Evolutionary conservation across 2,329 filamentous ascomycete genomes (phyloP).

Genomic region (Talaromyces marneffei): DNA sequence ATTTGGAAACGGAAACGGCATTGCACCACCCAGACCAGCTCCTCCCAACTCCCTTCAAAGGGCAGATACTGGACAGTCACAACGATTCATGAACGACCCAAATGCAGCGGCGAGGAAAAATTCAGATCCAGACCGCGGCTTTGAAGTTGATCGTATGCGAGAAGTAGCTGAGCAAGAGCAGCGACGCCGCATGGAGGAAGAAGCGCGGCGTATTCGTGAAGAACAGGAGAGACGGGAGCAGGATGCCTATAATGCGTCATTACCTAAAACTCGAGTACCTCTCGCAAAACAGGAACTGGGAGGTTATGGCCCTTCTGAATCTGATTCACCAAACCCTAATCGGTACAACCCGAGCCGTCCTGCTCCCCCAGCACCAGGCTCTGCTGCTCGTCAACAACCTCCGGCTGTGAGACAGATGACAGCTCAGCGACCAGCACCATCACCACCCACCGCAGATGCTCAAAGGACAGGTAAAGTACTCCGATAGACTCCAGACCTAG

Average conservation of each 20-base stretch:
- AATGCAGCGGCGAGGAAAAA: constrained; percentile 41
- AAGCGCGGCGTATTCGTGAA: constrained; percentile 44
- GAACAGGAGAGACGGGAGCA: constrained; percentile 68
- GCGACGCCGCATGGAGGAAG: constrained; percentile 48
- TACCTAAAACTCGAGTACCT: constrained; percentile 74
- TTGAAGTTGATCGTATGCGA: constrained; percentile 44
- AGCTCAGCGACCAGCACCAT: constrained; percentile 78
- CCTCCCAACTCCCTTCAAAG: constrained; percentile 48
- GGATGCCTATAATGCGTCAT: constrained; percentile 81
- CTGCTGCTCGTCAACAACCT: constrained; percentile 41
- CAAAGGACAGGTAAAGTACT: constrained; percentile 22
- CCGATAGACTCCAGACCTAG: too few species aligned
- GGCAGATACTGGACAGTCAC: constrained; percentile 40
- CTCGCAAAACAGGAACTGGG: constrained; percentile 87
- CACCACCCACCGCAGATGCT: constrained; percentile 50
- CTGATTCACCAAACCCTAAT: constrained; percentile 31
- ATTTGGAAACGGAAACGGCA: constrained; percentile 47
- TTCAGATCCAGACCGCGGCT: constrained; percentile 53
- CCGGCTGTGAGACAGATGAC: constrained; percentile 51
- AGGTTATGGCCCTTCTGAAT: constrained; percentile 54
- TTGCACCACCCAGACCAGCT: constrained; percentile 64
- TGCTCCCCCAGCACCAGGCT: constrained; percentile 68
- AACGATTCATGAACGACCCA: constrained; percentile 26
- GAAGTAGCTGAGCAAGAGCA: constrained; percentile 54
- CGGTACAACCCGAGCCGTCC: constrained; percentile 82